phyloP scores from a whole-genome alignment of 2,329 filamentous ascomycete genomes.

The Aureobasidium melanogenum region DNA sequence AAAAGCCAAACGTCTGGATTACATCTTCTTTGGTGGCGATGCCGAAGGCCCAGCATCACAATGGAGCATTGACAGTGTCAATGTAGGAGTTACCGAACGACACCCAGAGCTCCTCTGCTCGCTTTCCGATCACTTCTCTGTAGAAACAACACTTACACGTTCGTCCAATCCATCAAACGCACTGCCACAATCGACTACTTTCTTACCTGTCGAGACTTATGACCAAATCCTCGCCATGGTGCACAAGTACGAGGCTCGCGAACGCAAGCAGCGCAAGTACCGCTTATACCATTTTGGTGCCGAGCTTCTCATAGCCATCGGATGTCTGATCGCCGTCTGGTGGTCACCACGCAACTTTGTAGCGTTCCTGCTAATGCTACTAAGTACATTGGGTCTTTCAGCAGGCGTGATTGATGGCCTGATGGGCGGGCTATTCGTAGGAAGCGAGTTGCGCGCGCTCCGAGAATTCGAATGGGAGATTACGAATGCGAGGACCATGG shows the following conservation, averaged over 20 bases:
- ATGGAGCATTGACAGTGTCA: slow-evolving; percentile 64
- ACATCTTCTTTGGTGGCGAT: slow-evolving; percentile 66
- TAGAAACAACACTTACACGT: slow-evolving; percentile 62
- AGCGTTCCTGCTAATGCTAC: slow-evolving; percentile 67
- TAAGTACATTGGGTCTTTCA: slow-evolving; percentile 68
- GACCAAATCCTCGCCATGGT: slow-evolving; percentile 67
- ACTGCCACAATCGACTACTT: background rate
- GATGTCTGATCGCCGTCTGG: slow-evolving; percentile 75
- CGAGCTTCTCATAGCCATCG: slow-evolving; percentile 59
- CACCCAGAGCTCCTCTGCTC: slow-evolving; percentile 78
- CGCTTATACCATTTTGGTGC: slow-evolving; percentile 65
- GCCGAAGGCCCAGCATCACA: slow-evolving; percentile 25
- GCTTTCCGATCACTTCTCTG: slow-evolving; percentile 88
- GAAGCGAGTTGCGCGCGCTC: slow-evolving; percentile 70
- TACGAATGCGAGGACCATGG: slow-evolving; percentile 48
- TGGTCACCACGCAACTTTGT: slow-evolving; percentile 71
- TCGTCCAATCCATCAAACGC: background rate
- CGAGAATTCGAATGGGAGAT: slow-evolving; percentile 95
- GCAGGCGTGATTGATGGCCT: slow-evolving; percentile 76
- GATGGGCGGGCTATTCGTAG: slow-evolving; percentile 79
- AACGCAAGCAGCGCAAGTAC: slow-evolving; percentile 61
- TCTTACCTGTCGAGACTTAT: slow-evolving; percentile 35
- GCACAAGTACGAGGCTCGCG: slow-evolving; percentile 58
- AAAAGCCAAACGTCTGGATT: slow-evolving; percentile 80
- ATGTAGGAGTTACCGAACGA: slow-evolving; percentile 71